phyloP scores from a whole-genome alignment of 2,329 filamentous ascomycete genomes.

The Bertia moriformis region DNA sequence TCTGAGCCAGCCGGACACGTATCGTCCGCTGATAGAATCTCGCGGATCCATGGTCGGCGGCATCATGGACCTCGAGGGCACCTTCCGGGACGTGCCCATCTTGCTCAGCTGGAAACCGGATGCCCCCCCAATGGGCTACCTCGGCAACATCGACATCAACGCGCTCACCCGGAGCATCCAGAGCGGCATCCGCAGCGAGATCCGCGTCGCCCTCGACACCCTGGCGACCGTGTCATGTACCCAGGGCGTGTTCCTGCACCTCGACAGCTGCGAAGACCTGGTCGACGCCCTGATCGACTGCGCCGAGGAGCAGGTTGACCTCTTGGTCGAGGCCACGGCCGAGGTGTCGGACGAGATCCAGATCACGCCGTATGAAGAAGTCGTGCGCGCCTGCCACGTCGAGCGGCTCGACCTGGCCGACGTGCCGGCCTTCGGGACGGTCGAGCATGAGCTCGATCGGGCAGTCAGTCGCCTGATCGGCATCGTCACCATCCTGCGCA shows the following conservation, averaged over 20 bases:
- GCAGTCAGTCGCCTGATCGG: slow-evolving; percentile 79
- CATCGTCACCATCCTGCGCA: slow-evolving; percentile 81
- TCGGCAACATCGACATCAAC: slow-evolving; percentile 80
- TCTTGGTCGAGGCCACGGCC: slow-evolving; percentile 68
- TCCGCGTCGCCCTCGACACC: slow-evolving; percentile 78
- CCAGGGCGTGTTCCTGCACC: slow-evolving; percentile 42
- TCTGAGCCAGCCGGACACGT: too few relatives aligned
- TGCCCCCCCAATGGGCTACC: slow-evolving; percentile 58
- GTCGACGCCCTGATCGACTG: slow-evolving; percentile 80
- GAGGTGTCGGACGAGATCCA: slow-evolving; percentile 80
- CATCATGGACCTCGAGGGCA: slow-evolving; percentile 47
- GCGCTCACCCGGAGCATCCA: slow-evolving; percentile 80
- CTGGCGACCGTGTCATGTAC: slow-evolving; percentile 54
- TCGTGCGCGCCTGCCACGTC: slow-evolving; percentile 61
- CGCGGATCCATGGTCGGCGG: too few relatives aligned
- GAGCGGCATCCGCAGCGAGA: slow-evolving; percentile 76
- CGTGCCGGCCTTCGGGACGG: slow-evolving; percentile 58
- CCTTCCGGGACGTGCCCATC: slow-evolving; percentile 52
- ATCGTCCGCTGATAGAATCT: too few relatives aligned
- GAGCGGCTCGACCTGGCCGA: slow-evolving; percentile 64
- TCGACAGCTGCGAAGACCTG: slow-evolving; percentile 71
- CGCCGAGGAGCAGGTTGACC: slow-evolving; percentile 73
- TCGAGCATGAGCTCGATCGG: slow-evolving; percentile 68
- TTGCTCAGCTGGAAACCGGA: slow-evolving; percentile 61
- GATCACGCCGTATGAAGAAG: slow-evolving; percentile 74